Conservation (phyloP, 495 filamentous ascomycete species). For the Terfezia boudieri region DNA sequence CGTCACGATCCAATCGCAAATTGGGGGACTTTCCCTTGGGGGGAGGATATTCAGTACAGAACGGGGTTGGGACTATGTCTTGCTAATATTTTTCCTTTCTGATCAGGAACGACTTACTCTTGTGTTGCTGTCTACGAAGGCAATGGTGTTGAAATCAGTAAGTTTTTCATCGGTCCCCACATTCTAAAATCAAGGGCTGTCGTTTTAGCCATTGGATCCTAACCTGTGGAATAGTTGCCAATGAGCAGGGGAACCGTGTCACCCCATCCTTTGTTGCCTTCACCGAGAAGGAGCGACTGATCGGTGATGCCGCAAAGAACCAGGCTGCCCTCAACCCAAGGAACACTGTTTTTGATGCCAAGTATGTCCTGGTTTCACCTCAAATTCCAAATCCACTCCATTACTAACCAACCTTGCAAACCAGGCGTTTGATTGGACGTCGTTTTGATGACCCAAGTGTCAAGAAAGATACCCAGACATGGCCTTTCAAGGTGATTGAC, state of each 20-base stretch:
- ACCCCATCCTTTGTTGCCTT: constrained; percentile 97
- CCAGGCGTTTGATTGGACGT: constrained; percentile 78
- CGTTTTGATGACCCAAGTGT: constrained; percentile 86
- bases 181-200: background rate
- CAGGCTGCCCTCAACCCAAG: constrained; percentile 96
- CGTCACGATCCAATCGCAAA: constrained; percentile 14
- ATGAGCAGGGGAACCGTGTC: constrained; percentile 97
- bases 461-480: constrained; percentile 94
- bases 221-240: constrained; percentile 37
- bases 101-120: constrained; percentile 87
- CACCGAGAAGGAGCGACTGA: constrained; percentile 93
- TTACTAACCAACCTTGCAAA: background rate
- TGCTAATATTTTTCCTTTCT: constrained; percentile 9
- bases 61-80: background rate
- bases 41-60: background rate
- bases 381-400: background rate
- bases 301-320: constrained; percentile 98
- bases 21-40: no score
- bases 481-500: constrained; percentile 94
- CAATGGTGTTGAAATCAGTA: constrained; percentile 97
- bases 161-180: constrained; percentile 16
- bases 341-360: constrained; percentile 97
- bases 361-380: constrained; percentile 27
- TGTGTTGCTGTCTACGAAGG: constrained; percentile 99
- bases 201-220: background rate